These are phyloP conservation scores for Raffaelea albimanens DNA, from an alignment of 2,329 filamentous ascomycete species.

Conservation along the genomic window DNA sequence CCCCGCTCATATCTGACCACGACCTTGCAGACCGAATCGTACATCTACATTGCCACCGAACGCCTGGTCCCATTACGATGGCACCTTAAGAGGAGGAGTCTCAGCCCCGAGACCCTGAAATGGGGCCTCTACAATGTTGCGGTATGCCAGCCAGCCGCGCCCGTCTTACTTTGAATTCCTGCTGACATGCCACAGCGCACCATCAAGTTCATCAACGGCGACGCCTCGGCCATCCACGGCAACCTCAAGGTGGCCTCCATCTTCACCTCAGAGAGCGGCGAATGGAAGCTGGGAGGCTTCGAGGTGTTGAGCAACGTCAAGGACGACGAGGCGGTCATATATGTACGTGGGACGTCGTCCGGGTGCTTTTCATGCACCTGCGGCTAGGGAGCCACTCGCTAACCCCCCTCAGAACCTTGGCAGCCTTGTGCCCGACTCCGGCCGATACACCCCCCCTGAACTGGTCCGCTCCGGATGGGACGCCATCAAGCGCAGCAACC, in stretches of 20 bases:
- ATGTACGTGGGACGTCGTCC: too few relatives aligned
- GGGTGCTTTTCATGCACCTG: neutral
- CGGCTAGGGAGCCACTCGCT: neutral
- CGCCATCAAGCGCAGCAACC: slow-evolving; percentile 70
- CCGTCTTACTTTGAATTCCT: neutral
- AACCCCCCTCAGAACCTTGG: slow-evolving; percentile 62
- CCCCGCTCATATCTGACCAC: slow-evolving; percentile 12
- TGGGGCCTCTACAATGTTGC: slow-evolving; percentile 88
- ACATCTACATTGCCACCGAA: slow-evolving; percentile 95
- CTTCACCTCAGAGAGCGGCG: slow-evolving; percentile 90
- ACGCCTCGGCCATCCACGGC: slow-evolving; percentile 86
- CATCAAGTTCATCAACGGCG: slow-evolving; percentile 90
- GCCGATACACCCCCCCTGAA: slow-evolving; percentile 79
- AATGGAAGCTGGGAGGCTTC: slow-evolving; percentile 95
- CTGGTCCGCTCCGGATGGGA: slow-evolving; percentile 86
- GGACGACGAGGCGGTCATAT: slow-evolving; percentile 89
- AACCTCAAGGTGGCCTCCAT: slow-evolving; percentile 76
- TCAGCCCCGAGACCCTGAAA: slow-evolving; percentile 88
- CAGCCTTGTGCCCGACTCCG: slow-evolving; percentile 75
- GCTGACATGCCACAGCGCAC: slow-evolving; percentile 53
- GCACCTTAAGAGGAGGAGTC: slow-evolving; percentile 79
- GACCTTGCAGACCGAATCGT: slow-evolving; percentile 65
- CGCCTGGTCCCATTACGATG: slow-evolving; percentile 77
- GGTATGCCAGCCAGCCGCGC: slow-evolving; percentile 31
- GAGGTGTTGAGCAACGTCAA: slow-evolving; percentile 92